Evolutionary conservation across 345 rosid species (phyloP).

Genomic region (Citrus australasica): DNA sequence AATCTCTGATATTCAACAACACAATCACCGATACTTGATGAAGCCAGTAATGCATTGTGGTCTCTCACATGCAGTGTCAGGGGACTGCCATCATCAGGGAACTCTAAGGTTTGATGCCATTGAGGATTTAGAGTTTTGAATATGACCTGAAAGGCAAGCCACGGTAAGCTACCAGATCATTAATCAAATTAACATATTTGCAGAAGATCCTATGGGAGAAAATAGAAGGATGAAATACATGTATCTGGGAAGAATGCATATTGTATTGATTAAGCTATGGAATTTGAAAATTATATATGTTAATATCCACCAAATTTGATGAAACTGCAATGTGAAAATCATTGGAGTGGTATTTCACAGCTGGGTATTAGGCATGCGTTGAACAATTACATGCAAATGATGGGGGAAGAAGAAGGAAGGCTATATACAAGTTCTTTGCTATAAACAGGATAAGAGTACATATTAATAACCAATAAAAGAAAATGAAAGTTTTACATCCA

Average conservation of each 20-base stretch:
- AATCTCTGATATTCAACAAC: constrained; percentile 81
- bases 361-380: background rate
- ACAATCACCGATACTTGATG: constrained; percentile 83
- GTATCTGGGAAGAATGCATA: background rate
- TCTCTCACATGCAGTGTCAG: constrained; percentile 82
- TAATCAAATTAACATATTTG: background rate
- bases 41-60: constrained; percentile 75
- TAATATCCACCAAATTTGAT: background rate
- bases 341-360: background rate
- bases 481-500: background rate
- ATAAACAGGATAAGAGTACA: background rate
- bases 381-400: background rate
- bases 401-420: background rate
- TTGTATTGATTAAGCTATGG: background rate
- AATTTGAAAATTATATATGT: background rate
- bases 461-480: background rate
- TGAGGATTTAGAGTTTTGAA: constrained; percentile 69
- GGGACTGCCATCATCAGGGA: constrained; percentile 78
- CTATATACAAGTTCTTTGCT: background rate
- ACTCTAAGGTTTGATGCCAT: constrained; percentile 92
- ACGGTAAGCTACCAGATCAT: background rate
- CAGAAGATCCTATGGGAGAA: background rate
- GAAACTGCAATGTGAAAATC: background rate
- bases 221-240: background rate
- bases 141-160: constrained; percentile 51